phyloP scores from a whole-genome alignment of 768 basidiomycete species.

The Termitomyces sp. region DNA sequence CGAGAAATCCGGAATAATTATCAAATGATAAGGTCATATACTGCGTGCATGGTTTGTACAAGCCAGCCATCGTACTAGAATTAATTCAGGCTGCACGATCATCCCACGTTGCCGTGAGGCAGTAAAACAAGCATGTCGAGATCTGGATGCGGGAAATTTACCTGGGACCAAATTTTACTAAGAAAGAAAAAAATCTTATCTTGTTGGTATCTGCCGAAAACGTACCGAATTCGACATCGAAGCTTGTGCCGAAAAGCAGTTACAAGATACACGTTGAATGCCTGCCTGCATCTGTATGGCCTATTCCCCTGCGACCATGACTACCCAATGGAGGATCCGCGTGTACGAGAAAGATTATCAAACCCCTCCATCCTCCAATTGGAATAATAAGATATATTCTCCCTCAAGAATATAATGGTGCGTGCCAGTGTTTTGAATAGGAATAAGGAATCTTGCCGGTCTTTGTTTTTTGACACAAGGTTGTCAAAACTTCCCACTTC shows the following conservation, averaged over 20 bases:
- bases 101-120: slow-evolving; percentile 7
- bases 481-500: slow-evolving; percentile 40
- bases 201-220: slow-evolving; percentile 50
- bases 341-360: slow-evolving; percentile 22
- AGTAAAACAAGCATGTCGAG: slow-evolving; percentile 4
- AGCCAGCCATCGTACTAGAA: slow-evolving; percentile 6
- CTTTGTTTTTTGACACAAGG: slow-evolving; percentile 21
- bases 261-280: slow-evolving; percentile 58
- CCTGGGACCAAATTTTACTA: neutral
- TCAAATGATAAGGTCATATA: slow-evolving; percentile 3
- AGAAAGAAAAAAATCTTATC: slow-evolving; percentile 39
- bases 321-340: slow-evolving; percentile 41
- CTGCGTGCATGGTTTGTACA: slow-evolving; percentile 1
- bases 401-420: slow-evolving; percentile 11
- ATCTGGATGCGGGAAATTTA: slow-evolving; percentile 5
- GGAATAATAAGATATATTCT: slow-evolving; percentile 11
- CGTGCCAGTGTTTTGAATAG: slow-evolving; percentile 11
- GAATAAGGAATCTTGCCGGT: slow-evolving; percentile 15
- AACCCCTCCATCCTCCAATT: slow-evolving; percentile 21
- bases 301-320: slow-evolving; percentile 46
- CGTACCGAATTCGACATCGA: slow-evolving; percentile 57
- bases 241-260: slow-evolving; percentile 61
- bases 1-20: slow-evolving; percentile 4
- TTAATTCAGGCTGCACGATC: neutral
- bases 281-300: slow-evolving; percentile 35